phyloP scores from a whole-genome alignment of 257 asterid species.

The Rauvolfia tetraphylla region DNA sequence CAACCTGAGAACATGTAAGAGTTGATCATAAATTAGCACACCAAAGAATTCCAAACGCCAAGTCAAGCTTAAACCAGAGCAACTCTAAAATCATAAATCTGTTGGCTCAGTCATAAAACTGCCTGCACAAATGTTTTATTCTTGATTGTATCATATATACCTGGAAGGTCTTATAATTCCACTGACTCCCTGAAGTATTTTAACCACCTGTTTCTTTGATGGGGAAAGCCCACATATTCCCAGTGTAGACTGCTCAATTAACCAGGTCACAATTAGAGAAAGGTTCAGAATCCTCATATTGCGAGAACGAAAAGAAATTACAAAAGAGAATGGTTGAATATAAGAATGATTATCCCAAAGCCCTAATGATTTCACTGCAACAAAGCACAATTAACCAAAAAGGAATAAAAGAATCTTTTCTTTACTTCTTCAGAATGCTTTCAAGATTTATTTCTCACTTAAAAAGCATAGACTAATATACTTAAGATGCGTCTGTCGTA shows the following conservation, averaged over 20 bases:
- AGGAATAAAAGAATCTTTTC: too few relatives aligned
- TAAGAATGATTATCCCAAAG: neutral
- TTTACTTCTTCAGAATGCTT: too few relatives aligned
- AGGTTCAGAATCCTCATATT: neutral
- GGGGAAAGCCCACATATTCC: constrained; percentile 46
- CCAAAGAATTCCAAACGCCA: neutral
- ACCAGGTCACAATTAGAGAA: constrained; percentile 6
- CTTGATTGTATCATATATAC: neutral
- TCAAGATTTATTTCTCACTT: too few relatives aligned
- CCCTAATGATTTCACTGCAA: neutral
- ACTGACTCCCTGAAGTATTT: constrained; percentile 23
- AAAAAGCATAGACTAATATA: too few relatives aligned
- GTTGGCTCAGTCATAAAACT: neutral
- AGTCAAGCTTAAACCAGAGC: neutral
- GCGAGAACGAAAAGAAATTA: neutral
- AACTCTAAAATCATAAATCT: neutral
- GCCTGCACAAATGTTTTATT: too few relatives aligned
- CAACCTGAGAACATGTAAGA: constrained; percentile 25
- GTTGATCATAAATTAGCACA: neutral
- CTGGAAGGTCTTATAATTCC: constrained; percentile 27
- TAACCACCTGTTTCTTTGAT: constrained; percentile 34
- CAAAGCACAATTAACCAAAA: too few relatives aligned
- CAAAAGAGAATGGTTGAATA: neutral
- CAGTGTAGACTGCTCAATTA: constrained; percentile 35
- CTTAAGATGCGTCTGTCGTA: too few relatives aligned